Percentiles rank a stretch among this genome's conserved stretches.
Evolutionary conservation across 345 rosid genomes (phyloP).

Genomic region (Conringia planisiliqua): DNA sequence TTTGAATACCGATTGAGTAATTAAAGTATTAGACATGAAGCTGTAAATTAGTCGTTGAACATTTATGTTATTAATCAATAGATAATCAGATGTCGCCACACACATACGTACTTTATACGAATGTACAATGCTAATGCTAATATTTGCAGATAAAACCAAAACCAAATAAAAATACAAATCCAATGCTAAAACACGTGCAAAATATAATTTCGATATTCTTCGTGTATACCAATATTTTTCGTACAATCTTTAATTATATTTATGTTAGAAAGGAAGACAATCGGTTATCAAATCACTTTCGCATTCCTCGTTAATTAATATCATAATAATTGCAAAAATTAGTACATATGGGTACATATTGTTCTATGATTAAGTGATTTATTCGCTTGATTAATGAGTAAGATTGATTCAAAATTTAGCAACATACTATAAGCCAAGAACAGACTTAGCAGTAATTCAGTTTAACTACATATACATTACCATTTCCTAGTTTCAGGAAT

Average conservation of each 20-base stretch:
- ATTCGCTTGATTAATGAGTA: background rate
- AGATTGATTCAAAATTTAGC: background rate
- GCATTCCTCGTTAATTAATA: background rate
- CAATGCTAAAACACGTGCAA: slow-evolving; percentile 6
- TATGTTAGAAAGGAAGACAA: background rate
- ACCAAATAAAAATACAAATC: background rate
- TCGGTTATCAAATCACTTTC: slow-evolving; percentile 3
- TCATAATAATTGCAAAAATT: background rate
- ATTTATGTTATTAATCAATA: too few relatives aligned
- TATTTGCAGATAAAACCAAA: too few relatives aligned
- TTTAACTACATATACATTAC: background rate
- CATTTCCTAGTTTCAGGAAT: background rate
- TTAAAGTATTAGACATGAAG: too few relatives aligned
- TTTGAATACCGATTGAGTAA: too few relatives aligned
- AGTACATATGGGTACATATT: background rate
- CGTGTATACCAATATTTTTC: background rate
- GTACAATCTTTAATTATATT: background rate
- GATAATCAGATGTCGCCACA: too few relatives aligned
- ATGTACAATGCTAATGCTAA: background rate
- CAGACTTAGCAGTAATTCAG: background rate
- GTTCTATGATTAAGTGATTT: background rate
- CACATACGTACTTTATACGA: background rate
- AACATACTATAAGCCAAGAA: background rate
- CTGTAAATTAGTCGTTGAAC: too few relatives aligned
- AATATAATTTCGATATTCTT: background rate